These are phyloP conservation scores for Kuraishia capsulata DNA, from an alignment of 805 yeast species.

Conservation along the genomic window DNA sequence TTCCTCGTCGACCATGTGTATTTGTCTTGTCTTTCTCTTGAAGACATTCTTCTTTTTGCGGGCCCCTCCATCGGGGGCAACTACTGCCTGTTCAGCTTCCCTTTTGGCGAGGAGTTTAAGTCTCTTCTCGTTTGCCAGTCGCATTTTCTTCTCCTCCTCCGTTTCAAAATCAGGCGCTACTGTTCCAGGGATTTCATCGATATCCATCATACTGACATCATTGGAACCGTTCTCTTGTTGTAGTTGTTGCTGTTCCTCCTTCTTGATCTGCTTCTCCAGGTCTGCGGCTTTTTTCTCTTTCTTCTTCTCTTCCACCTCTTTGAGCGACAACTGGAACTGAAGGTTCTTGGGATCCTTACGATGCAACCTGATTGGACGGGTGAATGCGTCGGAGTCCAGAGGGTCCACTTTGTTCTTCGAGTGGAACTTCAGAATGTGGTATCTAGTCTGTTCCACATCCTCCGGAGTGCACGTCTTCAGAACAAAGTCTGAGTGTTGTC, in stretches of 20 bases:
- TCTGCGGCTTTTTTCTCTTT: slow-evolving; percentile 28
- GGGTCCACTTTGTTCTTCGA: slow-evolving; percentile 68
- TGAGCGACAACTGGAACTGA: slow-evolving; percentile 75
- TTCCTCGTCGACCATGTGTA: slow-evolving; percentile 70
- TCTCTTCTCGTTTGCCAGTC: slow-evolving; percentile 5
- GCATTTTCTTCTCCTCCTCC: slow-evolving; percentile 2
- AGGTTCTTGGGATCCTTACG: slow-evolving; percentile 89
- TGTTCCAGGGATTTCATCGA: slow-evolving; percentile 4
- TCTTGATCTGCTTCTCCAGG: slow-evolving; percentile 12
- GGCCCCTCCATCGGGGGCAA: slow-evolving; percentile 92
- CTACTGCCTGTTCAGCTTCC: slow-evolving; percentile 48
- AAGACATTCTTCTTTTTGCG: slow-evolving; percentile 50
- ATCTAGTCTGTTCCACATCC: slow-evolving; percentile 64
- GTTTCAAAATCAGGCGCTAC: neutral
- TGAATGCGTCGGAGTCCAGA: slow-evolving; percentile 41
- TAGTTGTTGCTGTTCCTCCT: slow-evolving; percentile 4
- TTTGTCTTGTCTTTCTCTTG: slow-evolving; percentile 79
- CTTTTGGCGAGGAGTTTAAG: slow-evolving; percentile 21
- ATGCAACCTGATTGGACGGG: slow-evolving; percentile 78
- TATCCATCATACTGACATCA: slow-evolving; percentile 10
- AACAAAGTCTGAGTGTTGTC: slow-evolving; percentile 33
- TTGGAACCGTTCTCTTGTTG: slow-evolving; percentile 10
- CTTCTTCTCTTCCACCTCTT: slow-evolving; percentile 61
- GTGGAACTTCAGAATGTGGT: slow-evolving; percentile 77
- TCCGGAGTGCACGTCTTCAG: slow-evolving; percentile 65